Base-by-base conservation (phyloP, 1,284 basidiomycete species). In the Puccinia coronata region DNA sequence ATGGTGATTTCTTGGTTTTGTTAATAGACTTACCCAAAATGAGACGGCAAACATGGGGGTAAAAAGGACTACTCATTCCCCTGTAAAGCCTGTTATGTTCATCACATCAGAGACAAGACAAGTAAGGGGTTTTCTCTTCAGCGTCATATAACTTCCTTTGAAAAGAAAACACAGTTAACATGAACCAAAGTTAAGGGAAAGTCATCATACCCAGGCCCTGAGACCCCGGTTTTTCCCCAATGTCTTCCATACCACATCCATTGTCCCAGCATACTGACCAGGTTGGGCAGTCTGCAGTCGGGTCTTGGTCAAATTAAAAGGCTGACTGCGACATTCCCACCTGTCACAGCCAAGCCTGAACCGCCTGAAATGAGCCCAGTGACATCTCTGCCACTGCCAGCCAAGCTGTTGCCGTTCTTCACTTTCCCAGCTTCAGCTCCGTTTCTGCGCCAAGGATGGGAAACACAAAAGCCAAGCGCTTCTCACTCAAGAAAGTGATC, bases 11-110 rank as follows among this genome's bases (percentile, higher is more conserved):
- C 25, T 41, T 39, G 20, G 23, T 41, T 1, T 16, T n/a, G 43
- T 28, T 11, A 51, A 31, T 25, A 5, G n/a, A 57, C 72, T 53
- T 3, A 75, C 80, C 95, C 96, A 98, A 89, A 99, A 99, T 3
- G 95, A 98, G 65, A 99, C 89, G 18, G 97, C 97, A 86, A 99
- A 99, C 86, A 99, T 99, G 70, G 97, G 97, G 1, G 97, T 98
- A 43, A 99, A 99, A 88, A 73, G 97, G 97, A 36, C 97, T 96
- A 2, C 96, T 92, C 88, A 99, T 96, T 53, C 96, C 96, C 83
- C 96, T 93, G 87, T 98, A 99, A 87, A 99, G 87, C 49, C 95
- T 96, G 84, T 63, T 20, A 1, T 25, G 39, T 39, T 55, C 11
- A 59, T 16, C 20, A n/a, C 8, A 74, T 31, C 8, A 16, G 23